Base-by-base conservation (phyloP, 306 rosid species). In the Castanea mollissima region DNA sequence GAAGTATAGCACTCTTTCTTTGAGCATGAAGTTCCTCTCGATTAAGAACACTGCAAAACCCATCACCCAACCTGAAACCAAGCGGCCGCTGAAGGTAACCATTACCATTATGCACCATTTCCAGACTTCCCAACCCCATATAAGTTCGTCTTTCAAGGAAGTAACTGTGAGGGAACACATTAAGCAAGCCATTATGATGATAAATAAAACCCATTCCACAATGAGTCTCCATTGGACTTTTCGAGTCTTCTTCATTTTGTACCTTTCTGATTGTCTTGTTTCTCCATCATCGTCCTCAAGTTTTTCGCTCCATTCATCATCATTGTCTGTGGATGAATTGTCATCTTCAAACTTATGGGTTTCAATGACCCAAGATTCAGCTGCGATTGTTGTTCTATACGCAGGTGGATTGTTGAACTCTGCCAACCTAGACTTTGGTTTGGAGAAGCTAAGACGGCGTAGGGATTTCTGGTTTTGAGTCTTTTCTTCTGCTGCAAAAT, bases 21-120 rank as follows among this genome's bases (percentile, higher is more conserved):
- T 60, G 3, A 87, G 78, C 88, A 87, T 87, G 85, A 85, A 87
- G 72, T 87, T 85, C 31, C 87, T 12, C 54, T 83, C 85, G 2
- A 87, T 13, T 44, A 85, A 5, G 68, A 85, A 85, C 2, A 80
- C 89, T 0, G 46, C 4, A 0, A 85, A 31, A 1, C 77, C 82
- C 1, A 85, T 82, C 7, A 85, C 5, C 91, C 91, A 87, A 16
- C 87, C 86, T 0, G 89, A 87, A 38, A 85, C 69, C 44, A 87
- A 38, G 6, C 88, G 85, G 41, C 91, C 91, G 18, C 91, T 87
- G 75, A 87, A 85, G 1, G 87, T 87, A 7, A 87, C 88, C 89
- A 87, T 87, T 23, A 11, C 84, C 87, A 85, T 80, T 65, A 87
- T 19, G 27, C 88, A 85, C 91, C 91, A 87, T 32, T 60, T 87